A percentile compares a stretch with the other conserved stretches of the same genome.
Conservation (phyloP, 495 filamentous ascomycete genomes). For the Paragyromitra xinjiangensis region DNA sequence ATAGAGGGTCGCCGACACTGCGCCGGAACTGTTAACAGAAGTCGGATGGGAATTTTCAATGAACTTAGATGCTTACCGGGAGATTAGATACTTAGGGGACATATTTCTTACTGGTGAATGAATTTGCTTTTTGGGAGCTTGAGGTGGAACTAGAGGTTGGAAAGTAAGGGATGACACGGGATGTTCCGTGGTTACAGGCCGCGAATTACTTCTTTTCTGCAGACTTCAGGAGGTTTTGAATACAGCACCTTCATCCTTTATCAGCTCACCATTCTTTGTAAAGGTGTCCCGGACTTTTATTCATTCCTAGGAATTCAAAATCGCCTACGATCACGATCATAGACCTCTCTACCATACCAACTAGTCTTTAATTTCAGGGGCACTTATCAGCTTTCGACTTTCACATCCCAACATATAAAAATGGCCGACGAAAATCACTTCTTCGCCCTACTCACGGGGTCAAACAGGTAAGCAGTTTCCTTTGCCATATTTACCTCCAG, state of each 20-base stretch:
- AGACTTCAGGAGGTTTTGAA: conserved; percentile 13
- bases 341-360: neutral
- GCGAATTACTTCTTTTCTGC: neutral
- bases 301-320: neutral
- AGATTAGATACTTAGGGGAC: conserved; percentile 49
- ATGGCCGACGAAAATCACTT: conserved; percentile 45
- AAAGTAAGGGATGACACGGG: neutral
- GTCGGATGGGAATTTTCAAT: no score
- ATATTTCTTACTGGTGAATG: neutral
- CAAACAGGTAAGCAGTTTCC: conserved; percentile 69
- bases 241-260: neutral
- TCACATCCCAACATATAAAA: neutral
- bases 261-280: neutral
- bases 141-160: neutral
- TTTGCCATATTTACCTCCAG: neutral
- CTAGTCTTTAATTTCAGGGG: conserved; percentile 2
- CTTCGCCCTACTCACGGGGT: conserved; percentile 72
- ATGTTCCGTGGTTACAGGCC: conserved; percentile 20
- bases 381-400: neutral
- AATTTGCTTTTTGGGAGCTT: neutral
- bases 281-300: neutral
- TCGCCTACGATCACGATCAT: neutral
- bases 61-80: conserved; percentile 18
- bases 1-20: conserved; percentile 83
- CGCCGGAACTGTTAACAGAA: neutral